Evolutionary conservation across 352 stramenopile species (phyloP), one percentile per base, ranked within the genome.

Genomic region (Phytopythium ostracodes): DNA sequence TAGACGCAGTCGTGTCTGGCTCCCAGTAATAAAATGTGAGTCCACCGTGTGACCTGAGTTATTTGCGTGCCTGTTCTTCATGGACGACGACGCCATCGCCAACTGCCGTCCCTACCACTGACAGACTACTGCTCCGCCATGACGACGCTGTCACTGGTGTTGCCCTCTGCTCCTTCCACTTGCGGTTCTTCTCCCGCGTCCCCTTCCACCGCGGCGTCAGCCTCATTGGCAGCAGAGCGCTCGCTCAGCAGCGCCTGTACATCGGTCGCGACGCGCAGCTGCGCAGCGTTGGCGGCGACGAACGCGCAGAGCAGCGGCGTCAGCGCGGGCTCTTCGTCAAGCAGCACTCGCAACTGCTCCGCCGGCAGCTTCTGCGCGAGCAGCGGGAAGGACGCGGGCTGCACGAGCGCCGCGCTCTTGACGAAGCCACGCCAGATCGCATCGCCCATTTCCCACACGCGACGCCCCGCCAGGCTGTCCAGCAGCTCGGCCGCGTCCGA

Each of bases 401-500:
- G 82, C 33, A 92, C 77, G 12, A 92, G 73, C 11, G 77, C 84
- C 52, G 81, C 69, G 43, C 82, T 89, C 63, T 94, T 94, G 52
- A 94, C 73, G 46, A 91, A 94, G 17, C 83, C 84, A 43, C 87
- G 90, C 84, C 84, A 92, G 43, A 91, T 55, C 18, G 79, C 79
- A 54, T 87, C 80, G 46, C 86, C 78, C 80, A 94, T 84, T 25
- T 84, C 72, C 84, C 84, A 94, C 24, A 91, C 75, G 10, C 63
- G 70, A 24, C 82, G 76, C 20, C 71, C 62, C 27, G 79, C 72
- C 18, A 94, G 75, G 25, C 75, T 75, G 11, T 75, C 72, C 17
- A 94, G 69, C 15, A 90, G 64, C 52, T 68, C 72, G 20, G 82
- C 77, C 63, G 87, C 82, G 24, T 90, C 81, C 7, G 75, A 68